phyloP scores from a whole-genome alignment of 2,329 filamentous ascomycete genomes.

The Aspergillus fumigatus region DNA sequence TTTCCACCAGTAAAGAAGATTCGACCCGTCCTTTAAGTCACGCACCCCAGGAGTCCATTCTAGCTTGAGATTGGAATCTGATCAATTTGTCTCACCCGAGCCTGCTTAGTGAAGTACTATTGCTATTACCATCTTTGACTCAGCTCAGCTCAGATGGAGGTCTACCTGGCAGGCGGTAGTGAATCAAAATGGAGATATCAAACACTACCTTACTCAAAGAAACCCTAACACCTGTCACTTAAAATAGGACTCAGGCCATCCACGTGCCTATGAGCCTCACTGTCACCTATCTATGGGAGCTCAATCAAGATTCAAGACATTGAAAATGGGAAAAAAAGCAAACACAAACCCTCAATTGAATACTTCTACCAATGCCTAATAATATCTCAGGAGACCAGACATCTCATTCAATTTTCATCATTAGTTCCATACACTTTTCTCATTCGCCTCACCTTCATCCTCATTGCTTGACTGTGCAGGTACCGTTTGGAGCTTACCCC shows the following conservation, averaged over 20 bases:
- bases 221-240: not conserved
- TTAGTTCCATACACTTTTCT: not conserved
- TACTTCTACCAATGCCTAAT: not conserved
- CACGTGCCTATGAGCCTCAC: not conserved
- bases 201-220: too few relatives aligned
- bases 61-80: too few relatives aligned
- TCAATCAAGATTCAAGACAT: not conserved
- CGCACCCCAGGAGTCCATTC: too few relatives aligned
- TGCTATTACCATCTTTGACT: not conserved
- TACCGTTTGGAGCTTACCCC: slow-evolving; percentile 13
- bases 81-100: not conserved
- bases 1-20: not conserved
- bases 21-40: too few relatives aligned
- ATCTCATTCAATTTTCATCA: not conserved
- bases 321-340: not conserved
- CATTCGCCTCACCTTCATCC: not conserved
- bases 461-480: not conserved
- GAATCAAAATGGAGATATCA: too few relatives aligned
- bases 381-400: too few relatives aligned
- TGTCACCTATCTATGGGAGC: not conserved
- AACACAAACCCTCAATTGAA: not conserved
- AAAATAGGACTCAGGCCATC: not conserved
- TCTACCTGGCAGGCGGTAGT: too few relatives aligned
- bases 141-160: not conserved
- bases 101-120: not conserved